These are phyloP conservation scores for Cyclotella atomus DNA, from an alignment of 108 stramenopile genomes.

Conservation along the genomic window DNA sequence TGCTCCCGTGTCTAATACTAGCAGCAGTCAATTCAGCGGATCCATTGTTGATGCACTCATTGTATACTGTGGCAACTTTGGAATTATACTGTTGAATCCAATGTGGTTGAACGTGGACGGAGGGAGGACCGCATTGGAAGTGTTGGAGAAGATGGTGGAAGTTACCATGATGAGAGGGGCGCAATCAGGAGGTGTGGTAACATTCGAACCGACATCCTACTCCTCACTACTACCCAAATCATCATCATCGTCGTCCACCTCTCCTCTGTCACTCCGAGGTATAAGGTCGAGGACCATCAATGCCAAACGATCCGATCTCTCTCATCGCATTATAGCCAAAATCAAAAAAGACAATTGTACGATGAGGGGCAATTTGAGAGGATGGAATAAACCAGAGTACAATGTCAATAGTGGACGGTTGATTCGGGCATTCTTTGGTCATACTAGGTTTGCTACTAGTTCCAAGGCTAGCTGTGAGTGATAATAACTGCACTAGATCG, in stretches of 20 bases:
- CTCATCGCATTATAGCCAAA: slow-evolving; percentile 51
- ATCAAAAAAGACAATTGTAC: slow-evolving; percentile 48
- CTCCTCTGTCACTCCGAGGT: slow-evolving; percentile 35
- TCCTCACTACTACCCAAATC: not conserved
- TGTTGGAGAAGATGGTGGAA: slow-evolving; percentile 76
- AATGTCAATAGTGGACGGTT: slow-evolving; percentile 27
- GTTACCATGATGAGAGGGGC: slow-evolving; percentile 91
- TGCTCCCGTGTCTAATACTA: not conserved
- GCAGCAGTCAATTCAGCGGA: not conserved
- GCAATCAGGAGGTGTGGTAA: slow-evolving; percentile 81
- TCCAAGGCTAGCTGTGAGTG: slow-evolving; percentile 54
- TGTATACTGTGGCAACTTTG: slow-evolving; percentile 85
- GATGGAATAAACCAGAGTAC: slow-evolving; percentile 36
- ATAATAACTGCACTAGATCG: too few species aligned
- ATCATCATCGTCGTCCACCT: slow-evolving; percentile 13
- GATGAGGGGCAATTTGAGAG: slow-evolving; percentile 26
- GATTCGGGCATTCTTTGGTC: slow-evolving; percentile 59
- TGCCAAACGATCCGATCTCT: slow-evolving; percentile 76
- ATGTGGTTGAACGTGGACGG: slow-evolving; percentile 58
- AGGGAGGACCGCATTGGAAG: slow-evolving; percentile 68
- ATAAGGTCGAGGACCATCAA: slow-evolving; percentile 82
- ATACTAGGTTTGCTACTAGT: slow-evolving; percentile 83
- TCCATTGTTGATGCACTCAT: not conserved
- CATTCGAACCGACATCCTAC: slow-evolving; percentile 45
- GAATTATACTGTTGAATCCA: slow-evolving; percentile 73